phyloP scores from a whole-genome alignment of 2,329 filamentous ascomycete genomes.

The Arthrobotrys sphaeroides region DNA sequence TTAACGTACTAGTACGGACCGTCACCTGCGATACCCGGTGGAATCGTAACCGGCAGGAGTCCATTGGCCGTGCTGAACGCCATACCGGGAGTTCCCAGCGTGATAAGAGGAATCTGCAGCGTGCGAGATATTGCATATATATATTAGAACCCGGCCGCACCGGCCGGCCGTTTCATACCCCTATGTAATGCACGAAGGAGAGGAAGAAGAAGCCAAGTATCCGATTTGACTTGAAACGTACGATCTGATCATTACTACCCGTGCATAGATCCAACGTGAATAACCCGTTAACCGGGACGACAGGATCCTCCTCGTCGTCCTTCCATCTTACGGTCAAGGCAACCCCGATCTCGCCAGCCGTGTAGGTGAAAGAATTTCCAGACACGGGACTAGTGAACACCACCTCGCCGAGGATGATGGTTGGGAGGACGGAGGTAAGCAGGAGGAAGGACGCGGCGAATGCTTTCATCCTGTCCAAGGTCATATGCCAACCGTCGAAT shows the following conservation, averaged over 20 bases:
- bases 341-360: conserved; percentile 61
- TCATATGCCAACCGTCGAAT: conserved; percentile 7
- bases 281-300: conserved; percentile 65
- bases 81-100: conserved; percentile 38
- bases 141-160: conserved; percentile 17
- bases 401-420: conserved; percentile 35
- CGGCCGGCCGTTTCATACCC: conserved; percentile 14
- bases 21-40: conserved; percentile 56
- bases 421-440: conserved; percentile 8
- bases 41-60: conserved; percentile 57
- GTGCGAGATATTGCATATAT: conserved; percentile 26
- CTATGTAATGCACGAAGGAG: conserved; percentile 9
- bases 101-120: conserved; percentile 60
- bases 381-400: conserved; percentile 67
- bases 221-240: conserved; percentile 59
- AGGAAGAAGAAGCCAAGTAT: conserved; percentile 7
- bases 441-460: conserved; percentile 11
- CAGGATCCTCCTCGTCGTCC: conserved; percentile 66
- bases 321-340: conserved; percentile 68
- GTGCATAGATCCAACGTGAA: conserved; percentile 71
- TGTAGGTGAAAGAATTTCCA: conserved; percentile 63
- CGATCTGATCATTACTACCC: conserved; percentile 67
- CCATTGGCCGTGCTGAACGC: conserved; percentile 54
- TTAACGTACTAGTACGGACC: conserved; percentile 59
- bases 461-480: conserved; percentile 14